phyloP scores from a whole-genome alignment of 78 protist species.

The Dictyostelium intermedium region DNA sequence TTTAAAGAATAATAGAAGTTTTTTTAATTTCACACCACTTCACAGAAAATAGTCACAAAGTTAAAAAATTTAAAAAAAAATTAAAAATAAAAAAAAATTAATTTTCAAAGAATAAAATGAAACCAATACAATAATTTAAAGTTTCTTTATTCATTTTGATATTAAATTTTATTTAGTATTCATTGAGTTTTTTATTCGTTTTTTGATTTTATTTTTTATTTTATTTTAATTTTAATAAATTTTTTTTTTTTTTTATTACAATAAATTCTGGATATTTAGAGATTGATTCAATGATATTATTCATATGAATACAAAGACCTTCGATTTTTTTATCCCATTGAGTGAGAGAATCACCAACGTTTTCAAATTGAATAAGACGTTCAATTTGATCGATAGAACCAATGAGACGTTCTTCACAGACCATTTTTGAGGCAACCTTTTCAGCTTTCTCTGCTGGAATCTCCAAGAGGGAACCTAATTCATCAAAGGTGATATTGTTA shows the following conservation, averaged over 20 bases:
- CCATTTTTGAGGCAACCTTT: slow-evolving; percentile 90
- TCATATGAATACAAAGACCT: slow-evolving; percentile 63
- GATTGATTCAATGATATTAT: slow-evolving; percentile 67
- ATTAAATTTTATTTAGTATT: too few species aligned
- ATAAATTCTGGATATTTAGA: slow-evolving; percentile 60
- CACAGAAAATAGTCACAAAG: background rate
- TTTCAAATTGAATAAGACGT: slow-evolving; percentile 76
- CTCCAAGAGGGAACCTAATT: slow-evolving; percentile 93
- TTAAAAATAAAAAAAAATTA: background rate
- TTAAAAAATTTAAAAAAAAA: background rate
- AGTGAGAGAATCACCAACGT: slow-evolving; percentile 37
- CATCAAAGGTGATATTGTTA: slow-evolving; percentile 90
- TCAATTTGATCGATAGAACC: slow-evolving; percentile 86
- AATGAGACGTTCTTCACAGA: slow-evolving; percentile 88
- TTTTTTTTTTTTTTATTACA: slow-evolving; percentile 24
- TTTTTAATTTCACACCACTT: too few species aligned
- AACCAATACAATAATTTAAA: background rate
- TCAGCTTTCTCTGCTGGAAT: slow-evolving; percentile 90
- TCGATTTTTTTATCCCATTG: slow-evolving; percentile 76
- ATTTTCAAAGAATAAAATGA: background rate
- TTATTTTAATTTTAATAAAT: background rate
- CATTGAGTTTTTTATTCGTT: background rate
- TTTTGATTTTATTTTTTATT: background rate
- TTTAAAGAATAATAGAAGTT: too few species aligned
- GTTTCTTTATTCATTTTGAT: background rate